Evolutionary conservation across 2,329 filamentous ascomycete species (phyloP).

Genomic region (Alternaria brassicicola): DNA sequence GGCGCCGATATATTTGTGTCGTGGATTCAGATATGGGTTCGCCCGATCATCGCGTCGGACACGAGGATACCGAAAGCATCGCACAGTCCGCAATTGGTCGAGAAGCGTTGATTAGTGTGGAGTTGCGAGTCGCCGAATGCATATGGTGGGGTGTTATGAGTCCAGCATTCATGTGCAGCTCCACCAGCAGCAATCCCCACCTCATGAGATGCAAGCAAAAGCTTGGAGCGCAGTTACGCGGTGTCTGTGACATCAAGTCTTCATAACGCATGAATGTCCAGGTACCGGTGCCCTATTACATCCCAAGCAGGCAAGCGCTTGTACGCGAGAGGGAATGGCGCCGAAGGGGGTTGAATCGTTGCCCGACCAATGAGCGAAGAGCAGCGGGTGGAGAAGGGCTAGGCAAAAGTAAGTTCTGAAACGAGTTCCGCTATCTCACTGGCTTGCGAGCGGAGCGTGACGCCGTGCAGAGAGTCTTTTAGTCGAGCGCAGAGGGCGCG

Average conservation of each 20-base stretch:
- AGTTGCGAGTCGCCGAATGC: constrained; percentile 1
- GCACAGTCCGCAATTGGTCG: background rate
- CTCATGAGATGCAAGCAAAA: constrained; percentile 9
- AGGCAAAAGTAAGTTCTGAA: constrained; percentile 45
- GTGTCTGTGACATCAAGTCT: constrained; percentile 32
- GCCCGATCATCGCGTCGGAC: background rate
- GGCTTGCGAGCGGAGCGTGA: constrained; percentile 38
- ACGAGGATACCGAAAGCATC: background rate
- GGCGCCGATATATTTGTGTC: constrained; percentile 14
- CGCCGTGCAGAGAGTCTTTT: constrained; percentile 28
- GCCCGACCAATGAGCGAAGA: constrained; percentile 30
- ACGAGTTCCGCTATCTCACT: constrained; percentile 40
- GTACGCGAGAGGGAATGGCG: constrained; percentile 29
- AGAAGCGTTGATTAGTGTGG: constrained; percentile 4
- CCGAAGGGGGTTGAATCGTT: constrained; percentile 35
- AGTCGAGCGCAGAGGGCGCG: constrained; percentile 11
- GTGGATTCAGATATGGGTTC: constrained; percentile 7
- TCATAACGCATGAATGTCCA: constrained; percentile 37
- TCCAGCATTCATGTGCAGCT: constrained; percentile 5
- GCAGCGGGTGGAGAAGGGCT: constrained; percentile 31
- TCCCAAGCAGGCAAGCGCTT: constrained; percentile 40
- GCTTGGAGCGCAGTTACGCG: constrained; percentile 24
- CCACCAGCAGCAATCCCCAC: constrained; percentile 11
- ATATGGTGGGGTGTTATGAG: constrained; percentile 7
- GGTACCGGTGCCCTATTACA: constrained; percentile 31